Evolutionary conservation across 2,329 filamentous ascomycete species (phyloP).

Genomic region (Colletotrichum filicis): DNA sequence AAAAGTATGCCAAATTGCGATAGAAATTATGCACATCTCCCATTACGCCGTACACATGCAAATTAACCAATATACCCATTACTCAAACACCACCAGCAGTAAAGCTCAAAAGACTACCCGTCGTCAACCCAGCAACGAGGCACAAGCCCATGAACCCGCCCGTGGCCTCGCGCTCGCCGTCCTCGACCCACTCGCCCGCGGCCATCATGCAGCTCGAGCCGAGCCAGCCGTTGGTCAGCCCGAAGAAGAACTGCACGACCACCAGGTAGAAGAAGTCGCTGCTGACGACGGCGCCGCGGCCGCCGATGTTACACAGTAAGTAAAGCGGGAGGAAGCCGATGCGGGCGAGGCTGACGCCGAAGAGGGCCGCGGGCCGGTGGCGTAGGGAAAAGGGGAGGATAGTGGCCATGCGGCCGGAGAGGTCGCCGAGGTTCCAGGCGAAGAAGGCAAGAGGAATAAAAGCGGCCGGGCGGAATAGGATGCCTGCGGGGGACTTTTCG

Average conservation of each 20-base stretch:
- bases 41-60: constrained; percentile 9
- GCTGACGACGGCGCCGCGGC: constrained; percentile 75
- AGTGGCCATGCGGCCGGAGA: constrained; percentile 79
- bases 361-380: constrained; percentile 73
- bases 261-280: constrained; percentile 92
- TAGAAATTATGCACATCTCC: constrained; percentile 4
- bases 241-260: constrained; percentile 85
- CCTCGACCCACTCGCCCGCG: constrained; percentile 82
- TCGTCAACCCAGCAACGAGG: constrained; percentile 84
- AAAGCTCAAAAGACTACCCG: constrained; percentile 92
- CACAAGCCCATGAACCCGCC: constrained; percentile 95
- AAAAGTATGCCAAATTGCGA: background rate
- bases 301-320: constrained; percentile 87
- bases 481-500: constrained; percentile 43
- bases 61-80: background rate
- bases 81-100: constrained; percentile 65
- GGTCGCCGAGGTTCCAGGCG: constrained; percentile 92
- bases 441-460: constrained; percentile 94
- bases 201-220: constrained; percentile 93
- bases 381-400: constrained; percentile 67
- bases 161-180: constrained; percentile 85
- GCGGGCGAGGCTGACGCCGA: constrained; percentile 73
- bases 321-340: constrained; percentile 85
- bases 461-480: constrained; percentile 74
- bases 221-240: constrained; percentile 87